phyloP scores from a whole-genome alignment of 2,329 filamentous ascomycete species.

The Phyllosticta citribraziliensis region DNA sequence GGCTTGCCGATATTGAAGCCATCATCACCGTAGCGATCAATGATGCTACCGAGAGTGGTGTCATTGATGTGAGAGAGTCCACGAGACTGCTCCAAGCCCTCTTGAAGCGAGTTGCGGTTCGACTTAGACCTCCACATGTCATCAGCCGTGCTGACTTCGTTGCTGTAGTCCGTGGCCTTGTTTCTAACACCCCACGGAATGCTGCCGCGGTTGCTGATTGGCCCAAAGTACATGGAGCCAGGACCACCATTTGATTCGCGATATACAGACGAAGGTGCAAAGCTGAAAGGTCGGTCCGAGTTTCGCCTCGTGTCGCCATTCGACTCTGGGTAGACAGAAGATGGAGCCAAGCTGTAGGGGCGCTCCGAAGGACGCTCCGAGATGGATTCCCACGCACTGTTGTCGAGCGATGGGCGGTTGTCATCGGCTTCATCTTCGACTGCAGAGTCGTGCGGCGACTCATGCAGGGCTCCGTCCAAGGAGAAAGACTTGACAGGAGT shows the following conservation, averaged over 20 bases:
- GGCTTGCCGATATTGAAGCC: not conserved
- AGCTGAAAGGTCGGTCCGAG: not conserved
- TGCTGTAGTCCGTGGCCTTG: constrained; percentile 10
- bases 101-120: not conserved
- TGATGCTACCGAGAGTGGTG: constrained; percentile 9
- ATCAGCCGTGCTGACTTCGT: not conserved
- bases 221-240: constrained; percentile 1
- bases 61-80: not conserved
- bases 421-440: not conserved
- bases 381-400: not conserved
- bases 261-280: not conserved
- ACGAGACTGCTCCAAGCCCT: constrained; percentile 8
- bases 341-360: not conserved
- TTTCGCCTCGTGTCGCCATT: not conserved
- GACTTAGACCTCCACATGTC: not conserved
- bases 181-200: constrained; percentile 8
- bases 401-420: not conserved
- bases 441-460: not conserved
- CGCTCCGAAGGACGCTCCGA: not conserved
- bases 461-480: not conserved
- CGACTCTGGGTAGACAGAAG: not conserved
- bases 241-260: not conserved
- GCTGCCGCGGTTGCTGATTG: constrained; percentile 4
- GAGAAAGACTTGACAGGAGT: not conserved
- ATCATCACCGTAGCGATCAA: constrained; percentile 4